Conservation (phyloP, 495 filamentous ascomycete species). For the Hypoxylon cercidicola region DNA sequence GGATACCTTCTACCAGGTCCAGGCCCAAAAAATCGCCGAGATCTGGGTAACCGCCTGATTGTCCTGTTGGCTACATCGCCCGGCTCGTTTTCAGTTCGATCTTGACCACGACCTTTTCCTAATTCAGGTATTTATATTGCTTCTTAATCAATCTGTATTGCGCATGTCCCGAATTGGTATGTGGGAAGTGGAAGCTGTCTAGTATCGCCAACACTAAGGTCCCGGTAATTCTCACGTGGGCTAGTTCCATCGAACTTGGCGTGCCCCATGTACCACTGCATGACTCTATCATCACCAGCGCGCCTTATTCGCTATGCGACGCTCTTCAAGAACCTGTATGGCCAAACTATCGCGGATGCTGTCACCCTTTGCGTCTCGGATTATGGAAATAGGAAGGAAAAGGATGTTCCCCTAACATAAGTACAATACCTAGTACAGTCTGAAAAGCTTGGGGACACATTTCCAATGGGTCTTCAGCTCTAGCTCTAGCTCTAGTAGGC, state of each 20-base stretch:
- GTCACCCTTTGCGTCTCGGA: background rate
- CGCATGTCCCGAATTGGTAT: slow-evolving; percentile 30
- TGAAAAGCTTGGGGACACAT: no score
- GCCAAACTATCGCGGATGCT: slow-evolving; percentile 6
- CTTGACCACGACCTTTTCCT: slow-evolving; percentile 22
- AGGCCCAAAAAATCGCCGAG: slow-evolving; percentile 36
- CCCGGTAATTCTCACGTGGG: slow-evolving; percentile 36
- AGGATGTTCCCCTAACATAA: background rate
- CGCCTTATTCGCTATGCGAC: slow-evolving; percentile 24
- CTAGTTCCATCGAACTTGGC: slow-evolving; percentile 33
- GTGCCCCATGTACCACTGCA: slow-evolving; percentile 33
- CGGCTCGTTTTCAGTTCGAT: slow-evolving; percentile 22
- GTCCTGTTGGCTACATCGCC: slow-evolving; percentile 18
- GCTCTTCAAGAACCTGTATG: slow-evolving; percentile 1
- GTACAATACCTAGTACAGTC: background rate
- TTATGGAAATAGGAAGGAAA: background rate
- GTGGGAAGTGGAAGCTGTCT: slow-evolving; percentile 16
- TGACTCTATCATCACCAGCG: slow-evolving; percentile 17
- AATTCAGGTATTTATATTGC: slow-evolving; percentile 29
- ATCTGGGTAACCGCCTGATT: slow-evolving; percentile 29
- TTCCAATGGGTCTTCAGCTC: no score
- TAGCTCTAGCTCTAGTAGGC: no score
- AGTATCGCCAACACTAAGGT: slow-evolving; percentile 18
- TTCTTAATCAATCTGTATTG: slow-evolving; percentile 36
- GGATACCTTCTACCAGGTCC: slow-evolving; percentile 27